Conservation (phyloP, 495 filamentous ascomycete species). For the Xylaria nigripes region DNA sequence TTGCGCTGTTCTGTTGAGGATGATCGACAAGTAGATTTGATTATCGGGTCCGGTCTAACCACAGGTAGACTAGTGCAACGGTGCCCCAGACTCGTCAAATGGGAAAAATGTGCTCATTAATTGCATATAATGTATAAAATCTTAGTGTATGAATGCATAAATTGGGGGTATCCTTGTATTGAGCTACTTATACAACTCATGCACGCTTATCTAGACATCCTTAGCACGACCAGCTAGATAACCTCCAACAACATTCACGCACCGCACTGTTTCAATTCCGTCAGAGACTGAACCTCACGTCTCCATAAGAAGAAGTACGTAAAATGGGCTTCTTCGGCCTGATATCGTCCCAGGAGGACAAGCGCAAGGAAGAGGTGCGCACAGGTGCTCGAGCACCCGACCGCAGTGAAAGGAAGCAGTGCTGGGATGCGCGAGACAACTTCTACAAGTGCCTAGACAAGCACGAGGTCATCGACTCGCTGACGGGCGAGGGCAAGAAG, state of each 20-base stretch:
- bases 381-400: slow-evolving; percentile 64
- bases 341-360: slow-evolving; percentile 36
- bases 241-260: neutral
- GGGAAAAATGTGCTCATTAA: no score
- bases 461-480: slow-evolving; percentile 72
- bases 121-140: neutral
- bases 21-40: neutral
- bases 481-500: slow-evolving; percentile 57
- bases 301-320: no score
- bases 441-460: slow-evolving; percentile 83
- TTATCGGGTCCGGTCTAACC: neutral
- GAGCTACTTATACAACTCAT: no score
- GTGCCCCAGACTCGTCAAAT: neutral
- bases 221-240: neutral
- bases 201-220: neutral
- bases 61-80: neutral
- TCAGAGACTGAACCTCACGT: neutral
- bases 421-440: slow-evolving; percentile 77
- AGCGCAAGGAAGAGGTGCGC: slow-evolving; percentile 44
- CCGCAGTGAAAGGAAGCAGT: slow-evolving; percentile 64
- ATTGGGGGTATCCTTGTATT: no score
- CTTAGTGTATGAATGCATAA: no score
- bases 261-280: neutral
- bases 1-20: neutral
- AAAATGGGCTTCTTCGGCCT: slow-evolving; percentile 44